phyloP scores from a whole-genome alignment of 768 basidiomycete genomes.

The Kwoniella dejecticola region DNA sequence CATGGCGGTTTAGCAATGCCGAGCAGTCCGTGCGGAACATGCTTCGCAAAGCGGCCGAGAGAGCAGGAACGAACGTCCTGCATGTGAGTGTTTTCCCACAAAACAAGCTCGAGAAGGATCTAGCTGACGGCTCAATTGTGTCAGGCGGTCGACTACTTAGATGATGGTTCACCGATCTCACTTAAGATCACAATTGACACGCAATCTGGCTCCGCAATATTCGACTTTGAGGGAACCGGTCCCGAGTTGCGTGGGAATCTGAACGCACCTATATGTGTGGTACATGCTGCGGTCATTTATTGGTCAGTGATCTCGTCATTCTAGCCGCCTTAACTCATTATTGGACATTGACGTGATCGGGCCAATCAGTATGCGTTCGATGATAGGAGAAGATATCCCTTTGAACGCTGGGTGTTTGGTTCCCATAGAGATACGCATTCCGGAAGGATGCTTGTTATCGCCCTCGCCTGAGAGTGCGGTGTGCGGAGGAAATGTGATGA shows the following conservation, averaged over 20 bases:
- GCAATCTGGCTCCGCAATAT: constrained; percentile 71
- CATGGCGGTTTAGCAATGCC: constrained; percentile 7
- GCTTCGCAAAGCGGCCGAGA: constrained; percentile 56
- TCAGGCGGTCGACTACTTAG: constrained; percentile 70
- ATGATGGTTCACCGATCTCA: constrained; percentile 53
- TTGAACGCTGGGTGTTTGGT: constrained; percentile 46
- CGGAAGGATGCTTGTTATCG: constrained; percentile 71
- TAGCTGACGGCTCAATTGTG: constrained; percentile 46
- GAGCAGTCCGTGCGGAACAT: constrained; percentile 83
- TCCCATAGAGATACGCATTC: constrained; percentile 68
- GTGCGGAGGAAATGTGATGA: constrained; percentile 52
- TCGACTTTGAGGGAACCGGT: constrained; percentile 69
- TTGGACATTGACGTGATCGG: neutral
- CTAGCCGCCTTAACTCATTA: too few species aligned
- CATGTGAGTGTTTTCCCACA: constrained; percentile 12
- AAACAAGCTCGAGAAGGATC: constrained; percentile 59
- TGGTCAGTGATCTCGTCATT: constrained; percentile 5
- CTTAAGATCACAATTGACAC: constrained; percentile 78
- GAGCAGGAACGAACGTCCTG: constrained; percentile 31
- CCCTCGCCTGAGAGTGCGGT: constrained; percentile 87
- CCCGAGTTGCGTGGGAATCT: constrained; percentile 33
- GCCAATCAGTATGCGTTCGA: constrained; percentile 20
- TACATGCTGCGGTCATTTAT: constrained; percentile 52
- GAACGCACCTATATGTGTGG: constrained; percentile 46
- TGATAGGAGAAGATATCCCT: constrained; percentile 47